phyloP scores from a whole-genome alignment of 805 yeast genomes.

The Pichia membranifaciens region DNA sequence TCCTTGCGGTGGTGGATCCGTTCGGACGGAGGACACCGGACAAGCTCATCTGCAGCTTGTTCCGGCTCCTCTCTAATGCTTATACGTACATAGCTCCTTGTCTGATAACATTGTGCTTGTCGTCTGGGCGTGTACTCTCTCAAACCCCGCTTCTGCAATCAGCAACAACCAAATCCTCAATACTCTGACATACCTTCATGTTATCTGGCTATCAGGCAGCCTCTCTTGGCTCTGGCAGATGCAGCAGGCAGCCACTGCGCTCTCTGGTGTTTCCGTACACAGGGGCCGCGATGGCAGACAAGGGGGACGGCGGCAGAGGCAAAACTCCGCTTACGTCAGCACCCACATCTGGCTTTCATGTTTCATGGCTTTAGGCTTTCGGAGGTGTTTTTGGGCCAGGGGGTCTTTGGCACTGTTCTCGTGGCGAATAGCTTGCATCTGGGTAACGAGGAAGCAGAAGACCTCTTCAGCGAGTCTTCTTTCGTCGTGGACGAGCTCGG shows the following conservation, averaged over 20 bases:
- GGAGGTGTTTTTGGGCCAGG: no score
- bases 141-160: not conserved
- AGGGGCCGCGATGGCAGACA: not conserved
- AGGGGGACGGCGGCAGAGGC: no score
- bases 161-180: not conserved
- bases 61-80: no score
- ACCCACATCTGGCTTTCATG: not conserved
- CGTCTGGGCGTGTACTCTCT: not conserved
- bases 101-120: slow-evolving; percentile 30
- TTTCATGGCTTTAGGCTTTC: no score
- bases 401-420: no score
- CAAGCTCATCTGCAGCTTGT: no score
- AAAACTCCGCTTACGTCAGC: not conserved
- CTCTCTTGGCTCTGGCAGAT: not conserved
- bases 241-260: slow-evolving; percentile 3
- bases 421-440: not conserved
- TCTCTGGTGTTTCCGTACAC: no score
- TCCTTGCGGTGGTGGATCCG: no score
- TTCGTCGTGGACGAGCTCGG: not conserved
- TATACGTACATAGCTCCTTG: slow-evolving; percentile 36
- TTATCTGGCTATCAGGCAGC: not conserved
- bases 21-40: no score
- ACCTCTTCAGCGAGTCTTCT: not conserved
- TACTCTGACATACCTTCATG: not conserved
- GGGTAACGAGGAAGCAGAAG: not conserved